Percentiles rank a stretch among this genome's conserved stretches.
These are phyloP conservation scores for Aspergillus awamori DNA, from an alignment of 2,329 filamentous ascomycete species.

Conservation along the genomic window DNA sequence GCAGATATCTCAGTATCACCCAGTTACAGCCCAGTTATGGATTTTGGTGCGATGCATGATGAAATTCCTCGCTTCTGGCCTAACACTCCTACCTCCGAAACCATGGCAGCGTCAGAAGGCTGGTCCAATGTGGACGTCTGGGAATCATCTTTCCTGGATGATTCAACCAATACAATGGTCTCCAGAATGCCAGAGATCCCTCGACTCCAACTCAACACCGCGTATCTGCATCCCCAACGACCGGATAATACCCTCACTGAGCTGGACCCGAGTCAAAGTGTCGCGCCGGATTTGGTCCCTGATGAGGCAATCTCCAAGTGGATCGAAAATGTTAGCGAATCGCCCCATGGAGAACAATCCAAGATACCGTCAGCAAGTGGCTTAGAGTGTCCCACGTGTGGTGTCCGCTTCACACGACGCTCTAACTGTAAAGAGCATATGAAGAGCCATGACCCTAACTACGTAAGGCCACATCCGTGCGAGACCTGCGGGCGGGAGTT, in stretches of 20 bases:
- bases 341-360: slow-evolving; percentile 14
- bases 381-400: slow-evolving; percentile 74
- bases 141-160: slow-evolving; percentile 17
- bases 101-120: slow-evolving; percentile 21
- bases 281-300: slow-evolving; percentile 5
- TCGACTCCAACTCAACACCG: slow-evolving; percentile 4
- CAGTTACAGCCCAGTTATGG: slow-evolving; percentile 29
- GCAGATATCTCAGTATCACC: slow-evolving; percentile 28
- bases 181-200: slow-evolving; percentile 10
- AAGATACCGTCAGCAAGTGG: slow-evolving; percentile 56
- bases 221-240: background rate
- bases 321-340: slow-evolving; percentile 10
- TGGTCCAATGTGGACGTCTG: slow-evolving; percentile 19
- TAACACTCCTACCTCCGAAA: slow-evolving; percentile 28
- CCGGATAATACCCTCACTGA: background rate
- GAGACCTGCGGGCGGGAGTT: slow-evolving; percentile 73
- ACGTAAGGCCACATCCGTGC: slow-evolving; percentile 73
- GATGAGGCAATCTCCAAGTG: slow-evolving; percentile 16
- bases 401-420: slow-evolving; percentile 76
- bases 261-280: slow-evolving; percentile 7
- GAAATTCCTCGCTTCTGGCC: slow-evolving; percentile 30
- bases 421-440: slow-evolving; percentile 89
- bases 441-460: slow-evolving; percentile 76
- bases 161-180: slow-evolving; percentile 1
- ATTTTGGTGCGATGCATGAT: slow-evolving; percentile 16